Evolutionary conservation across 192 early-diverging fungal species (phyloP), one percentile per base, ranked within the genome.

Genomic region (Chytriomyces hyalinus): DNA sequence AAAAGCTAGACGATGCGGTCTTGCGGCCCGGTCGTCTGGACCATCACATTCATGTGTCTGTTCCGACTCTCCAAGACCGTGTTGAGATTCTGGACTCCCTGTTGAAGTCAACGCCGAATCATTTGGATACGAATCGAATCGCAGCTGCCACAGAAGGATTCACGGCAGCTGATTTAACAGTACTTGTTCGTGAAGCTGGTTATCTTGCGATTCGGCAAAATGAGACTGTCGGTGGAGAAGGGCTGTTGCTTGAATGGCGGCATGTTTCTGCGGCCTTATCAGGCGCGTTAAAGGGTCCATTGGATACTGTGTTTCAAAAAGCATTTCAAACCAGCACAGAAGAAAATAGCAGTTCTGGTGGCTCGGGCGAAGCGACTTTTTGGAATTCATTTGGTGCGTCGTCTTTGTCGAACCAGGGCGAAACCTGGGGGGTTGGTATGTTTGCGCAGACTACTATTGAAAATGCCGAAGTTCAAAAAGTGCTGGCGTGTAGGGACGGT

Each of bases 1-100:
- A 90, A 49, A 84, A 88, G 66, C 88, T 99, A 22, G 98, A 99
- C 70, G 96, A 92, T 49, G 95, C 95, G 5, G 65, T 97, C 8
- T 74, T 94, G 48, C 83, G 95, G 45, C 93, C 95, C 3, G 95
- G 94, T 65, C 86, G 97, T 44, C 84, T 99, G 70, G 96, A 98
- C 80, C 90, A 93, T 61, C 86, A 95, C 28, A 77, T 97, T 11
- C 90, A 95, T 62, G 76, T 90, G n/a, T 47, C 81, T 6, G 81
- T 88, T 17, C 90, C 90, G 2, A 79, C 67, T 44, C 13, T 50
- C 15, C 20, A 72, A 36, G 86, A 84, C 60, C 86, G 96, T 53
- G 36, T 22, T 6, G 88, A 86, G 8, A 97, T 99, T 45, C 84
- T 96, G 57, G 61, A 65, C 17, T 15, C 28, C 44, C 49, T 65